Evolutionary conservation across 495 filamentous ascomycete genomes (phyloP).

Genomic region (Platismatia glauca): DNA sequence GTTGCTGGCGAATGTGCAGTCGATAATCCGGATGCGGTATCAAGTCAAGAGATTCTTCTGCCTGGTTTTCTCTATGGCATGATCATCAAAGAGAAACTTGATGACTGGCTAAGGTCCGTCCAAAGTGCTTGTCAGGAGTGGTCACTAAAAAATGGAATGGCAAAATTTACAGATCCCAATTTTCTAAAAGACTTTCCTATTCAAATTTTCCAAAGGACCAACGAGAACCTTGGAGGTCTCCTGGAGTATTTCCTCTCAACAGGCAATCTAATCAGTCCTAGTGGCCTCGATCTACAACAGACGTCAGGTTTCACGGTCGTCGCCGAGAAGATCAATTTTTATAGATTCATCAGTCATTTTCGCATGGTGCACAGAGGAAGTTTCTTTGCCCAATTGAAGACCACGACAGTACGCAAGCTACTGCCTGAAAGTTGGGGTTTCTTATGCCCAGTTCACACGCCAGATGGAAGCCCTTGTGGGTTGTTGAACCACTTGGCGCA

Average conservation of each 20-base stretch:
- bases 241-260: constrained; percentile 95
- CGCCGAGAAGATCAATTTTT: constrained; percentile 98
- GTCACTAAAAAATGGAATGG: constrained; percentile 50
- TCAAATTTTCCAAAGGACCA: constrained; percentile 67
- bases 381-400: constrained; percentile 97
- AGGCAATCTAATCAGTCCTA: constrained; percentile 83
- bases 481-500: constrained; percentile 92
- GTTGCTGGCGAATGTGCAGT: constrained; percentile 84
- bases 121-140: constrained; percentile 60
- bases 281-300: constrained; percentile 89
- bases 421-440: constrained; percentile 97
- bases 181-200: constrained; percentile 71
- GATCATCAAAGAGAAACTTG: constrained; percentile 89
- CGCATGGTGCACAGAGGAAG: constrained; percentile 98
- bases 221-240: constrained; percentile 77
- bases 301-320: constrained; percentile 91
- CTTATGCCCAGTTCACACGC: constrained; percentile 93
- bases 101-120: constrained; percentile 68
- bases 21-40: constrained; percentile 93
- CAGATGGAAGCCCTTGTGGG: constrained; percentile 90
- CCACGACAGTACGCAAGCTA: constrained; percentile 90
- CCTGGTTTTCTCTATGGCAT: constrained; percentile 89
- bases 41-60: constrained; percentile 86
- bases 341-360: constrained; percentile 97
- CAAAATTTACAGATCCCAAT: constrained; percentile 56